Percentiles rank a stretch among this genome's conserved stretches.
These are phyloP conservation scores for Monosporascus sp. DNA, from an alignment of 2,329 filamentous ascomycete species.

Conservation along the genomic window DNA sequence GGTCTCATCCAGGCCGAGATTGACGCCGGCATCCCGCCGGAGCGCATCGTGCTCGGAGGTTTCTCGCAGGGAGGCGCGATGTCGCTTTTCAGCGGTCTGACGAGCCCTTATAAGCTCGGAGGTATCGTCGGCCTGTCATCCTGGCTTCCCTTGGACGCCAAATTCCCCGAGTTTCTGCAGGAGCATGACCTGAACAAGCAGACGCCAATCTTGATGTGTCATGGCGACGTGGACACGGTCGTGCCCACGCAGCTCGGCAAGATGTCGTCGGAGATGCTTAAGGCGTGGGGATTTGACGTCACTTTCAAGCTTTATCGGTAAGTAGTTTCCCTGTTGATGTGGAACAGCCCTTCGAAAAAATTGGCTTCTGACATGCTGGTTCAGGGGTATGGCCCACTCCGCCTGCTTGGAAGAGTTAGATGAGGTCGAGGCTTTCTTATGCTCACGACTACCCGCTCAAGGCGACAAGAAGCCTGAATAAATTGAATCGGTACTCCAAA, in stretches of 20 bases:
- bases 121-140: slow-evolving; percentile 82
- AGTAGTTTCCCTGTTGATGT: slow-evolving; percentile 24
- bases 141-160: slow-evolving; percentile 68
- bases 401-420: slow-evolving; percentile 75
- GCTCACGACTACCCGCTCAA: slow-evolving; percentile 38
- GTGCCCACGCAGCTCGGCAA: slow-evolving; percentile 66
- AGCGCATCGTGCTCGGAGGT: slow-evolving; percentile 79
- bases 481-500: neutral
- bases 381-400: slow-evolving; percentile 66
- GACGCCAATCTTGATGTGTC: slow-evolving; percentile 83
- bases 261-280: slow-evolving; percentile 61
- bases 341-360: neutral
- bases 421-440: slow-evolving; percentile 63
- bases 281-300: slow-evolving; percentile 65
- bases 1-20: slow-evolving; percentile 75
- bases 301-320: slow-evolving; percentile 72
- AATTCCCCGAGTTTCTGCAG: slow-evolving; percentile 52
- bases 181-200: slow-evolving; percentile 59
- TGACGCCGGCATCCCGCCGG: slow-evolving; percentile 70
- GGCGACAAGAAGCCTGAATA: slow-evolving; percentile 33
- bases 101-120: slow-evolving; percentile 67
- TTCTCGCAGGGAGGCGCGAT: slow-evolving; percentile 88
- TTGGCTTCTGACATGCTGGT: slow-evolving; percentile 3
- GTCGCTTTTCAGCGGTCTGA: slow-evolving; percentile 74
- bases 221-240: slow-evolving; percentile 73